Evolutionary conservation across 1,139 yeast species (phyloP).

Genomic region (Hyphopichia buzzinii): DNA sequence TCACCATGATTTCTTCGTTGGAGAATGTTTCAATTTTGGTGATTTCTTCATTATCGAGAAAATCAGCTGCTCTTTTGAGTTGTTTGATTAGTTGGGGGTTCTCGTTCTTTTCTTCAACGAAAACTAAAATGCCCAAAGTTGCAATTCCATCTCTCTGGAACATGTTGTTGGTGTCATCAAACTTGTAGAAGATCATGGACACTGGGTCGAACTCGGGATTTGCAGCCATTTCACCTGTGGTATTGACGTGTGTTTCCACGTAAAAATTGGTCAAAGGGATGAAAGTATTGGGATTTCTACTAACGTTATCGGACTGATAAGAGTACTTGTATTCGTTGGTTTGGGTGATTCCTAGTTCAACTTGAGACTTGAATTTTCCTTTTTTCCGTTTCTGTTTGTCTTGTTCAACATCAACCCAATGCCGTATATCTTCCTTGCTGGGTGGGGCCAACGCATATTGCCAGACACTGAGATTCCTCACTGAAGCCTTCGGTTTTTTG

Average conservation of each 20-base stretch:
- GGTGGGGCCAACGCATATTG: slow-evolving; percentile 32
- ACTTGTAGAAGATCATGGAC: slow-evolving; percentile 59
- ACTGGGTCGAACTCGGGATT: slow-evolving; percentile 67
- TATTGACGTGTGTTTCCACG: slow-evolving; percentile 66
- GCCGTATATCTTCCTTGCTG: slow-evolving; percentile 16
- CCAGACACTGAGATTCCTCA: slow-evolving; percentile 17
- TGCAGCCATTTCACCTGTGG: slow-evolving; percentile 51
- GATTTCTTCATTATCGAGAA: slow-evolving; percentile 6
- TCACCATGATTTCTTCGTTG: slow-evolving; percentile 57
- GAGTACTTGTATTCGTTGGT: slow-evolving; percentile 34
- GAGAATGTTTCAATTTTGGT: slow-evolving; percentile 30
- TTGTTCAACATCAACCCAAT: slow-evolving; percentile 21
- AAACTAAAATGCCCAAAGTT: slow-evolving; percentile 29
- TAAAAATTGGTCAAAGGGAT: slow-evolving; percentile 53
- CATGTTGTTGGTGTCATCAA: slow-evolving; percentile 45
- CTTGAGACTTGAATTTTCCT: slow-evolving; percentile 43
- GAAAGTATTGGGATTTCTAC: slow-evolving; percentile 45
- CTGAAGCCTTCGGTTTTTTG: slow-evolving; percentile 6
- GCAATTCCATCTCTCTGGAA: slow-evolving; percentile 10
- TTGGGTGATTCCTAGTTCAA: slow-evolving; percentile 45
- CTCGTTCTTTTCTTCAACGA: slow-evolving; percentile 6
- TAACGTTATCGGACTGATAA: slow-evolving; percentile 27
- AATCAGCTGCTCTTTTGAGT: slow-evolving; percentile 7
- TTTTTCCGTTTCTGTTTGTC: slow-evolving; percentile 9
- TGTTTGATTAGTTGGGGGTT: neutral